Percentiles rank a stretch among this genome's conserved stretches.
Evolutionary conservation across 116 monocot species (phyloP).

Genomic region (Trichopus zeylanicus): DNA sequence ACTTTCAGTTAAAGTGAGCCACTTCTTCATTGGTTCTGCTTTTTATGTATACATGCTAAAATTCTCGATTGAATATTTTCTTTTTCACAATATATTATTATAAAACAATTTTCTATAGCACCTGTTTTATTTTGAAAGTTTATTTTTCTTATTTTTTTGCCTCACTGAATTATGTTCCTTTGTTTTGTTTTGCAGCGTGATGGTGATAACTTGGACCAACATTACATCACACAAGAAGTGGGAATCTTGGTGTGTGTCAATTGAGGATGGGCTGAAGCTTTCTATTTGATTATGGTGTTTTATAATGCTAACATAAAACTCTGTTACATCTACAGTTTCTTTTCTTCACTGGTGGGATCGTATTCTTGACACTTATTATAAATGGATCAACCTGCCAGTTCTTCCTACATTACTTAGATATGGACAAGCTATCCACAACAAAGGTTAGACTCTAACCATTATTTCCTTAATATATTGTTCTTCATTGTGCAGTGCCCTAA

Average conservation of each 20-base stretch:
- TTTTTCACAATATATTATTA: too few relatives aligned
- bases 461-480: not conserved
- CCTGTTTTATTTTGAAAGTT: not conserved
- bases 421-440: constrained; percentile 78
- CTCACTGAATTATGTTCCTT: not conserved
- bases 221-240: constrained; percentile 55
- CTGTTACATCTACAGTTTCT: constrained; percentile 54
- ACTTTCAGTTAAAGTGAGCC: constrained; percentile 76
- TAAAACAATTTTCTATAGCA: not conserved
- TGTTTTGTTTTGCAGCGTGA: constrained; percentile 40
- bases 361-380: constrained; percentile 80
- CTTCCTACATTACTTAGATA: constrained; percentile 56
- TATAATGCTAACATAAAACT: not conserved
- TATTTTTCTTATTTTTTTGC: not conserved
- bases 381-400: constrained; percentile 97
- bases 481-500: not conserved
- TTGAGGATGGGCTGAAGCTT: not conserved
- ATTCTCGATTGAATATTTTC: too few relatives aligned
- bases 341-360: constrained; percentile 98
- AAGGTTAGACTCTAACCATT: constrained; percentile 46
- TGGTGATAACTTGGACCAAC: constrained; percentile 43
- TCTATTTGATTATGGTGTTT: constrained; percentile 3
- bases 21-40: not conserved
- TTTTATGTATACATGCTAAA: not conserved
- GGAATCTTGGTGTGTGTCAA: constrained; percentile 66